Base-by-base conservation (phyloP, 2,329 filamentous ascomycete genomes). In the Scopulariopsis brevicaulis region DNA sequence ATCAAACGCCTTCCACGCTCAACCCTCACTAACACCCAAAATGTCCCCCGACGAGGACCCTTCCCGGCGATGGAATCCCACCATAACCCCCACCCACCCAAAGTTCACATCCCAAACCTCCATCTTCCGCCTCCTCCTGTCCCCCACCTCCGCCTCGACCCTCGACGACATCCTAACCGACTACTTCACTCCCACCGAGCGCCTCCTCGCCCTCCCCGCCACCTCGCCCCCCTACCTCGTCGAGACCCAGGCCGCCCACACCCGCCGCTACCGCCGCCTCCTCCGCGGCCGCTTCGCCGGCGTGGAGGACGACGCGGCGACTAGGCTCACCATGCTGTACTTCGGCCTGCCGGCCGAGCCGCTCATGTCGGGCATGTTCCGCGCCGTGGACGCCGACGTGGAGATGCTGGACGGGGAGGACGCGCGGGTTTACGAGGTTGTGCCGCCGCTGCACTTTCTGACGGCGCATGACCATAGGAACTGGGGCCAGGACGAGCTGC, bases 291-390 rank as follows among this genome's bases (percentile, higher is more conserved):
- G 67, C 1, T 73, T 75, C 59, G 64, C 64, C 11, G 64, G 59
- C 5, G 60, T 66, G 8, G 25, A 59, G 1, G 60, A 65, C 4
- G 65, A 66, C 1, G 58, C 76, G 18, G 66, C 67, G 2, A 68
- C 71, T n/a, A 78, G 77, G 62, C 59, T 80, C 59, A 66, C 75
- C 0, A 70, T 77, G 66, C 66, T 77, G 52, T 77, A 73, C 63
- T 79, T 78, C 59, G 77, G 76, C 1, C 62, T 78, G 6, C 74
- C 74, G 0, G 67, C 77, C 3, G 73, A 72, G 55, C 74, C 77
- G 0, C 62, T 74, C 14, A 12, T 60, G 46, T 55, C 58, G 7
- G 51, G 53, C 12, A 59, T 70, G 10, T 50, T 61, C 1, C 59
- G 61, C 4, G 43, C 53, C 4, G n/a, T 65, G 32, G 66, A 68